Conservation (phyloP, 345 rosid genomes). For the Citrus mangshanensis region DNA sequence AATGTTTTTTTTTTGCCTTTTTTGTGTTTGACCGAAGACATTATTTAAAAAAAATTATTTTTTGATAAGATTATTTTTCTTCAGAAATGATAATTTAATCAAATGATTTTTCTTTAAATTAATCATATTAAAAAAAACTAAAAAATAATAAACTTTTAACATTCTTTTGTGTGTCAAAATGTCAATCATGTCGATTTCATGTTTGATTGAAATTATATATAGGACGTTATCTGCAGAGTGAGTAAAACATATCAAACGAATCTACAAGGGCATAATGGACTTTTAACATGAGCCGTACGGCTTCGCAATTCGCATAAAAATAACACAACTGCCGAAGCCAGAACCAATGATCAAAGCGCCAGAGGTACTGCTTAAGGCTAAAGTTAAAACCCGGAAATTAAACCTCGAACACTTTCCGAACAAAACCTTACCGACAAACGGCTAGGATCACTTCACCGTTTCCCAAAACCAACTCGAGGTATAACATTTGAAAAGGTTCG, state of each 20-base stretch:
- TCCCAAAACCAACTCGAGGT: not conserved
- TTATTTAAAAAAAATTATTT: no score
- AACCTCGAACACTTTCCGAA: not conserved
- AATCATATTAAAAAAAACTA: no score
- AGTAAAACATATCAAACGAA: not conserved
- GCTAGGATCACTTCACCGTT: not conserved
- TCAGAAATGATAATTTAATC: no score
- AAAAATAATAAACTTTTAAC: no score
- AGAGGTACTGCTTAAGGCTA: not conserved
- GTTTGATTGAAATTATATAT: no score
- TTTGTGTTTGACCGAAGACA: no score
- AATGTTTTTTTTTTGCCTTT: no score
- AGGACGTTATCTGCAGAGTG: no score
- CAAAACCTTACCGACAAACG: not conserved
- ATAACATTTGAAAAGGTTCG: not conserved
- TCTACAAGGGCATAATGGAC: not conserved
- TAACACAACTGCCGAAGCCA: conserved; percentile 13
- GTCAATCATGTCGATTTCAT: no score
- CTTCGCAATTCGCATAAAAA: conserved; percentile 7
- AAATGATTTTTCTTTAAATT: no score
- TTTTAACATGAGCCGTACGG: not conserved
- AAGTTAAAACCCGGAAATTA: not conserved
- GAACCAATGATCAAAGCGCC: conserved; percentile 2
- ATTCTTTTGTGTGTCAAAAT: no score
- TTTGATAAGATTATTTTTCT: no score